These are phyloP conservation scores for Flaveria trinervia DNA, from an alignment of 129 eudicot species.

Conservation along the genomic window DNA sequence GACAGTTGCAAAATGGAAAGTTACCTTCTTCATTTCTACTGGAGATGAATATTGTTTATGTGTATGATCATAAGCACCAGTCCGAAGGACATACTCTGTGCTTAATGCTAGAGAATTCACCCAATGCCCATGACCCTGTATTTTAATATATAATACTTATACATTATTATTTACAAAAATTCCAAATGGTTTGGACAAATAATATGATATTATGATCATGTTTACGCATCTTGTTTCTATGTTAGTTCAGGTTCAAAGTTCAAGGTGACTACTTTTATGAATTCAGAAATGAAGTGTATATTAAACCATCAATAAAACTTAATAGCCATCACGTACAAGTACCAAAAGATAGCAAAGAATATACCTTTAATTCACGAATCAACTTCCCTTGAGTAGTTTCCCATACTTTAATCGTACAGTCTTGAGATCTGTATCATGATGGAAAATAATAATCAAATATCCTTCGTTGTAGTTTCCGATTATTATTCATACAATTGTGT, in stretches of 20 bases:
- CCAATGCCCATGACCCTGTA: slow-evolving; percentile 98
- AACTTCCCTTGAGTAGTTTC: slow-evolving; percentile 92
- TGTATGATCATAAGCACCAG: slow-evolving; percentile 96
- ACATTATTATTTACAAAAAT: background rate
- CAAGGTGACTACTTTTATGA: background rate
- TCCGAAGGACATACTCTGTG: slow-evolving; percentile 89
- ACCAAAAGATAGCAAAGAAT: background rate
- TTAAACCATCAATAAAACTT: background rate
- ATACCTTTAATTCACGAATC: slow-evolving; percentile 89
- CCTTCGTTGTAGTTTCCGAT: no score
- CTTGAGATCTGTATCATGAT: slow-evolving; percentile 71
- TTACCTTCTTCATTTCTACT: slow-evolving; percentile 86
- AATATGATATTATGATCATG: background rate
- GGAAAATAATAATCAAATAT: background rate
- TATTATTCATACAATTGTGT: background rate
- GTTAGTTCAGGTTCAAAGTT: background rate
- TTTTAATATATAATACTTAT: background rate
- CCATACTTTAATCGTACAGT: slow-evolving; percentile 94
- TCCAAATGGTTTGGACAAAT: background rate
- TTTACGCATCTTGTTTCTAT: background rate
- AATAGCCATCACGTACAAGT: background rate
- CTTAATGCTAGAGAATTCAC: slow-evolving; percentile 92
- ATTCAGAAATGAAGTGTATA: background rate
- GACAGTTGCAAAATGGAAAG: background rate
- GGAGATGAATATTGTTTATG: slow-evolving; percentile 76